Evolutionary conservation across 139 green algal species (phyloP).

Genomic region (Tetradesmus obliquus): DNA sequence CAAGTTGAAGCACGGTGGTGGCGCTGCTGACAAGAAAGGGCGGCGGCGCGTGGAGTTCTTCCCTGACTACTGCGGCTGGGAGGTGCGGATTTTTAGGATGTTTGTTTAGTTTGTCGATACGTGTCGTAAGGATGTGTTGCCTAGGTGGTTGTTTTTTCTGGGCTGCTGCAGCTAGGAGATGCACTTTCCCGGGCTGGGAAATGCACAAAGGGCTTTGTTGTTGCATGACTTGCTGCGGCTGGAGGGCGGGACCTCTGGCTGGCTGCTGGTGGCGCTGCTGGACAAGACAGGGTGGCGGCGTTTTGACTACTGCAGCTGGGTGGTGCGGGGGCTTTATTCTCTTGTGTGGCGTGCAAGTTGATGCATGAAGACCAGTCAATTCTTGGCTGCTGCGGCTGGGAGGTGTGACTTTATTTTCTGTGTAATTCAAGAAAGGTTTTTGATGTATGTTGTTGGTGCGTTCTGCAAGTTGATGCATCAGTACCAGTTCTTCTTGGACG

Average conservation of each 20-base stretch:
- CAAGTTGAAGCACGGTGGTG: conserved; percentile 36
- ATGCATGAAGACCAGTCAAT: conserved; percentile 47
- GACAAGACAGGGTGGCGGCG: conserved; percentile 78
- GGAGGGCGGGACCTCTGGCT: no score
- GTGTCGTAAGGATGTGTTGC: no score
- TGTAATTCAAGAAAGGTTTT: no score
- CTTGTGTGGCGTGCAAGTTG: not conserved
- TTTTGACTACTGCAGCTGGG: conserved; percentile 76
- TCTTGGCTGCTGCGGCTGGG: conserved; percentile 71
- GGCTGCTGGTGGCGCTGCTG: conserved; percentile 68
- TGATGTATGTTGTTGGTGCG: no score
- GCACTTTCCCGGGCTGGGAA: no score
- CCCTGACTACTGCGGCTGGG: conserved; percentile 74
- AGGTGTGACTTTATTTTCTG: conserved; percentile 48
- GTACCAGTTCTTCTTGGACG: conserved; percentile 18
- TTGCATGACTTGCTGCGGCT: no score
- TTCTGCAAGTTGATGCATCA: conserved; percentile 42
- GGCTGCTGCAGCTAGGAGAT: no score
- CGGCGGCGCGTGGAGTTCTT: conserved; percentile 66
- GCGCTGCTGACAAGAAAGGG: conserved; percentile 81
- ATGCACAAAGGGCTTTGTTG: no score
- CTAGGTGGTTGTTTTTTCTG: no score
- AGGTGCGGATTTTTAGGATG: conserved; percentile 49
- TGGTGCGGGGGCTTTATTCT: conserved; percentile 48
- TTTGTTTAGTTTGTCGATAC: no score